Evolutionary conservation across 352 stramenopile species (phyloP).

Genomic region (Pythium plurisporium): DNA sequence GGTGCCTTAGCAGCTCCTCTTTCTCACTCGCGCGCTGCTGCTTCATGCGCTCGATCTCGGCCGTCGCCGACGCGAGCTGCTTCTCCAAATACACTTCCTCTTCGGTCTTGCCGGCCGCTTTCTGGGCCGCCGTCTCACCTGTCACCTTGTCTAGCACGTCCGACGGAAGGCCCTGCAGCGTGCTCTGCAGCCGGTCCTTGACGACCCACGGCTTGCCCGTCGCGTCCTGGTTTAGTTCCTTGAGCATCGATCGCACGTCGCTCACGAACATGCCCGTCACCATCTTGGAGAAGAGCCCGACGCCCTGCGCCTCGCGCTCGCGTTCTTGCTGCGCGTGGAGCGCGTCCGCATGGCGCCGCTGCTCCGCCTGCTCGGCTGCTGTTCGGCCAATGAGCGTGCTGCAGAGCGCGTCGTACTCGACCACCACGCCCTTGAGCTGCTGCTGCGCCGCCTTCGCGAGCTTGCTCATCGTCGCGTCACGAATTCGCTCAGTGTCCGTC

Average conservation of each 20-base stretch:
- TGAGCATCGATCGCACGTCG: slow-evolving; percentile 59
- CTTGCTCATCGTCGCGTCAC: slow-evolving; percentile 44
- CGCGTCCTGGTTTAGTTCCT: slow-evolving; percentile 55
- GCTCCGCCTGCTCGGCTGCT: slow-evolving; percentile 26
- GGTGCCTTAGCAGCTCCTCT: slow-evolving; percentile 22
- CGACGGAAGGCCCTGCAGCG: slow-evolving; percentile 51
- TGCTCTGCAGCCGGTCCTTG: slow-evolving; percentile 60
- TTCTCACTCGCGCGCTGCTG: slow-evolving; percentile 23
- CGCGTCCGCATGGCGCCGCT: slow-evolving; percentile 26
- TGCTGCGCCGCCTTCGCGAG: slow-evolving; percentile 60
- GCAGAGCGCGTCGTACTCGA: slow-evolving; percentile 79
- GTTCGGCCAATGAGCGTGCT: slow-evolving; percentile 51
- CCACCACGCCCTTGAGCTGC: slow-evolving; percentile 68
- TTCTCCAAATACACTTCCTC: slow-evolving; percentile 52
- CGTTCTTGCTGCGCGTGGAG: slow-evolving; percentile 14
- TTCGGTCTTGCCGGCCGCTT: slow-evolving; percentile 32
- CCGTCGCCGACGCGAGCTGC: slow-evolving; percentile 40
- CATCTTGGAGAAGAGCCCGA: slow-evolving; percentile 23
- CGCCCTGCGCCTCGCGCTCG: background rate
- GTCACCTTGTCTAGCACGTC: slow-evolving; percentile 59
- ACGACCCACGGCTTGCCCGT: slow-evolving; percentile 57
- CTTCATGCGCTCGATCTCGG: slow-evolving; percentile 30
- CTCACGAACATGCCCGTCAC: slow-evolving; percentile 54
- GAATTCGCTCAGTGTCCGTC: background rate
- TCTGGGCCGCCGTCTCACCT: slow-evolving; percentile 22